Conservation (phyloP, 345 rosid genomes). For the Pistacia vera region DNA sequence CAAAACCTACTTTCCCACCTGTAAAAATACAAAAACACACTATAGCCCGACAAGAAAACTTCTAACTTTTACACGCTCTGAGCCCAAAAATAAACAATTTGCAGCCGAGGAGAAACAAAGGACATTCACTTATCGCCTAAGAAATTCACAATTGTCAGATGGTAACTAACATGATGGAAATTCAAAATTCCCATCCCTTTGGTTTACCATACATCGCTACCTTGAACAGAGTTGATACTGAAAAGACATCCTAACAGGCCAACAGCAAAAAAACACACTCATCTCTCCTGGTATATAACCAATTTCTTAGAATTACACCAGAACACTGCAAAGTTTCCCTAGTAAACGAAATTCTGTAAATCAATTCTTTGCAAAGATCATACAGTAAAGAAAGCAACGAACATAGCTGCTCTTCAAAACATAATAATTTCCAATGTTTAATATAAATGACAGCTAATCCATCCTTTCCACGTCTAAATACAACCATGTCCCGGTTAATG, state of each 20-base stretch:
- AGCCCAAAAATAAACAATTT: neutral
- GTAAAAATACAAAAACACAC: neutral
- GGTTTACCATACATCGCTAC: neutral
- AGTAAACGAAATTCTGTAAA: neutral
- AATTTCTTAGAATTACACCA: neutral
- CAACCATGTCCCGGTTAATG: neutral
- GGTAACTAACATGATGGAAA: neutral
- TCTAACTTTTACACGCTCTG: neutral
- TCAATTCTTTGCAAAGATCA: neutral
- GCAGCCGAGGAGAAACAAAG: neutral
- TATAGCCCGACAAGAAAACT: neutral
- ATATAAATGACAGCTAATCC: neutral
- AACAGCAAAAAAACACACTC: neutral
- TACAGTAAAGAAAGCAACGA: too few species aligned
- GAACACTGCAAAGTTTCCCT: neutral
- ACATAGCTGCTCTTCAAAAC: neutral
- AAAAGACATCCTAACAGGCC: neutral
- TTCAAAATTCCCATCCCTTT: neutral
- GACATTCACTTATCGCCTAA: neutral
- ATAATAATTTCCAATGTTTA: neutral
- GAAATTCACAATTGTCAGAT: slow-evolving; percentile 1
- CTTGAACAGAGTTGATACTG: neutral
- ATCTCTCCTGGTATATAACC: neutral
- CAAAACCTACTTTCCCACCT: neutral
- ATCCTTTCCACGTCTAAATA: neutral